Base-by-base conservation (phyloP, 2,329 filamentous ascomycete genomes). In the Hypoxylon sp. region DNA sequence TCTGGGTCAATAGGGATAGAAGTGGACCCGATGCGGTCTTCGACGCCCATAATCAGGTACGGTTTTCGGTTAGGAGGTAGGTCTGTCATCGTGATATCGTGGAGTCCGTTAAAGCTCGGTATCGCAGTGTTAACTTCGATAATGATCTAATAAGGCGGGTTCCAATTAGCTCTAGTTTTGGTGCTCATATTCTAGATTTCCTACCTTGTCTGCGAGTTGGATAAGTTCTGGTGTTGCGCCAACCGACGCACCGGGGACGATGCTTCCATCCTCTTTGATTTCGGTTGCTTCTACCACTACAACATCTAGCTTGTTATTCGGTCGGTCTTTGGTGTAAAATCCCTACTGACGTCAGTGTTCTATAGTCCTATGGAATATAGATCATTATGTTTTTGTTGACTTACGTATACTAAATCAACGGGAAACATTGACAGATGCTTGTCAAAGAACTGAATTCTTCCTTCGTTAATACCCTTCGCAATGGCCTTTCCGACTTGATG, bases 351-450 rank as follows among this genome's bases (percentile, higher is more conserved):
- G 34, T 64, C 55, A 46, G 61, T 38, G 20, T 7, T 37, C 19
- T 8, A 15, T 5, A 7, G 7, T 15, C 17, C 13, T 27, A 27
- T 11, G 4, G 29, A n/a, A 7, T 16, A 34, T 11, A 20, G 25
- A 2, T n/a, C 16, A 17, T 5, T 12, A 17, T 38, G 15, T 4
- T 16, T n/a, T 12, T 6, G 19, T 26, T 20, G 13, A 66, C 74
- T 67, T 74, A 86, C 82, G 69, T 94, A 94, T 70, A 93, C 88
- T 59, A 96, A 77, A 69, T 96, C 91, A 27, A 87, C 81, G 3
- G 91, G 91, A 70, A 96, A 96, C 91, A 95, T 95, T 73, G 87
- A 91, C 68, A 96, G 71, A 75, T 96, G 91, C 77, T 96, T 96
- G 71, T 96, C 91, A 69, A 95, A 96, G 74, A 96, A 96, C 57